Conservation (phyloP, 179 eudicot species). For the Gypsophila paniculata region DNA sequence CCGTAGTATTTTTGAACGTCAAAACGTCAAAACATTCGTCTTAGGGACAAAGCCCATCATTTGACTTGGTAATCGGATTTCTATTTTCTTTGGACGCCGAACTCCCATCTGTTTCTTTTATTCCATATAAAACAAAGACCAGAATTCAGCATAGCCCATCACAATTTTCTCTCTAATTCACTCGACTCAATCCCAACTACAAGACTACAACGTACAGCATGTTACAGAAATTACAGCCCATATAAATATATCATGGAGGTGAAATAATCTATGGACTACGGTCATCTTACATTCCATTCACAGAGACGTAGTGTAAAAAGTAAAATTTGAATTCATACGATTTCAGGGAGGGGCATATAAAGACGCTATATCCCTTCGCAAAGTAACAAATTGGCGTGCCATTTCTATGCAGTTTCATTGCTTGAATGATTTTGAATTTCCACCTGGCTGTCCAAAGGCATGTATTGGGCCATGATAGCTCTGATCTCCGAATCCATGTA, state of each 20-base stretch:
- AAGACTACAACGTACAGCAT: slow-evolving; percentile 22
- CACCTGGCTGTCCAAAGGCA: slow-evolving; percentile 85
- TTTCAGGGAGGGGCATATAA: slow-evolving; percentile 20
- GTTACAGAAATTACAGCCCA: slow-evolving; percentile 30
- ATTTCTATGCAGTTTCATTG: slow-evolving; percentile 45
- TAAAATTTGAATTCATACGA: slow-evolving; percentile 25
- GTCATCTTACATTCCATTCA: slow-evolving; percentile 25
- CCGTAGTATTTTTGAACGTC: no score
- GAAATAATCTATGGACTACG: slow-evolving; percentile 10
- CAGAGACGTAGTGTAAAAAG: slow-evolving; percentile 23
- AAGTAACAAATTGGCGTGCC: neutral
- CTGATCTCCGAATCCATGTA: slow-evolving; percentile 95
- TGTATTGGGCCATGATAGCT: slow-evolving; percentile 91
- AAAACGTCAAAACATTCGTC: no score
- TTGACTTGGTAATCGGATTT: no score
- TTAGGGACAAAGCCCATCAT: no score
- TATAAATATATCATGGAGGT: slow-evolving; percentile 11
- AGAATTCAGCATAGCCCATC: neutral
- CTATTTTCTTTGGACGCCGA: no score
- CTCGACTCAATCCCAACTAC: slow-evolving; percentile 10
- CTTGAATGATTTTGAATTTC: slow-evolving; percentile 56
- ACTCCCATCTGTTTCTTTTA: no score
- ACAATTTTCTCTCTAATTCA: neutral
- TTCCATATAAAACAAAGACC: no score
- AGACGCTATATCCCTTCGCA: slow-evolving; percentile 25